Conservation (phyloP, 2,329 filamentous ascomycete genomes). For the Aspergillus aculeatus region DNA sequence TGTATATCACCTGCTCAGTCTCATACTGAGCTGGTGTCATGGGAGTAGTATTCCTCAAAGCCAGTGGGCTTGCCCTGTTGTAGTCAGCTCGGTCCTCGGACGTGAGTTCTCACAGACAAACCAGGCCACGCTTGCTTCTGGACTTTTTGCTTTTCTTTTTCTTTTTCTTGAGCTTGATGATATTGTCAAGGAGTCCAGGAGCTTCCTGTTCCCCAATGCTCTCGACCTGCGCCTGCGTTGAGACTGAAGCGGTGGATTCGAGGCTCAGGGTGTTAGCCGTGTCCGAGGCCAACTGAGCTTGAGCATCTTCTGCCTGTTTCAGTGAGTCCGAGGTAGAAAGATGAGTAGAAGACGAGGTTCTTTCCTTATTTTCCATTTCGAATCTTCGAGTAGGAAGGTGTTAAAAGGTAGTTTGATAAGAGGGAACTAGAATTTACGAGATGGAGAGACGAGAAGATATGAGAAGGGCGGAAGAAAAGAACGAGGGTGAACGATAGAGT, state of each 20-base stretch:
- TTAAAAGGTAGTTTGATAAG: too few species aligned
- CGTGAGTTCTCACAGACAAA: conserved; percentile 1
- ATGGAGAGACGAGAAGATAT: not conserved
- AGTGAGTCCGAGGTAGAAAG: not conserved
- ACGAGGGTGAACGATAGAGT: not conserved
- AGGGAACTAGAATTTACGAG: not conserved
- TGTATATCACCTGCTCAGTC: conserved; percentile 69
- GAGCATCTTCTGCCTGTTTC: not conserved
- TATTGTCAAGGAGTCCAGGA: not conserved
- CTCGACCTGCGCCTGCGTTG: not conserved
- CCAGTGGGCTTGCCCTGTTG: conserved; percentile 55
- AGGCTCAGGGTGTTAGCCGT: not conserved
- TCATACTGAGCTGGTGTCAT: conserved; percentile 67
- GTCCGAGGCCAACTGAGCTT: not conserved
- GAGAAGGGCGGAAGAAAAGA: not conserved
- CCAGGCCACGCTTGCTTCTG: conserved; percentile 40
- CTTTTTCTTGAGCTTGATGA: conserved; percentile 26
- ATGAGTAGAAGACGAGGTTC: not conserved
- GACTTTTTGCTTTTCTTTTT: conserved; percentile 39
- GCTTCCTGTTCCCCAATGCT: not conserved
- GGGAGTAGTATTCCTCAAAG: conserved; percentile 79
- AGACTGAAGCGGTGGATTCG: not conserved
- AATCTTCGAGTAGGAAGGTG: too few species aligned
- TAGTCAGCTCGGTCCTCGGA: conserved; percentile 2
- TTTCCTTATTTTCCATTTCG: not conserved